Conservation (phyloP, 352 stramenopile genomes). For the Globisporangium paroecandrum region DNA sequence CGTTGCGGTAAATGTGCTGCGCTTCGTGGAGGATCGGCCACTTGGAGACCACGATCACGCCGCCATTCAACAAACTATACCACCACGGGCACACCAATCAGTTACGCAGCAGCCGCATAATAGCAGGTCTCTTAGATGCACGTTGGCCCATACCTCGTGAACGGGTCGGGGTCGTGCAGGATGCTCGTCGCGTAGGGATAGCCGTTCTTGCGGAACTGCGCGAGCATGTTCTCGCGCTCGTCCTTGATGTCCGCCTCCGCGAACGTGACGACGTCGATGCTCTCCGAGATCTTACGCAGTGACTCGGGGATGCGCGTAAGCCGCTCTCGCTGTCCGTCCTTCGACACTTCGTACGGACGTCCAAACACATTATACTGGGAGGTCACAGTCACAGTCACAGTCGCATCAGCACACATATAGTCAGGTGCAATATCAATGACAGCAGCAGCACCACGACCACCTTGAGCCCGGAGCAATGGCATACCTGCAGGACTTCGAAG, state of each 20-base stretch:
- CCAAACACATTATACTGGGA: constrained; percentile 84
- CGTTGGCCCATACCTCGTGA: constrained; percentile 44
- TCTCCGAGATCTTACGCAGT: constrained; percentile 33
- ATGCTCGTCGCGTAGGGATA: constrained; percentile 68
- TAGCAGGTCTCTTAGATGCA: neutral
- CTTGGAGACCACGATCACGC: constrained; percentile 77
- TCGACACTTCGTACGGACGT: constrained; percentile 60
- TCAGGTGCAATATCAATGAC: neutral
- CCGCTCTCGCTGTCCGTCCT: constrained; percentile 66
- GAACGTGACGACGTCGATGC: constrained; percentile 79
- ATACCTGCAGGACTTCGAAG: constrained; percentile 62
- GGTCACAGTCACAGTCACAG: neutral
- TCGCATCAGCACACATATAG: neutral
- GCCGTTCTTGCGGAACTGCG: constrained; percentile 45
- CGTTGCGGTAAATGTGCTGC: constrained; percentile 73
- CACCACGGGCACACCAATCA: neutral
- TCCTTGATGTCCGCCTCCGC: constrained; percentile 53
- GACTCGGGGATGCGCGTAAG: constrained; percentile 57
- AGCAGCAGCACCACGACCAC: neutral
- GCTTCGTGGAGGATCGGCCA: constrained; percentile 77
- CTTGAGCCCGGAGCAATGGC: neutral
- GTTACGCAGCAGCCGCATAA: neutral
- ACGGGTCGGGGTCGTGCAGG: constrained; percentile 73
- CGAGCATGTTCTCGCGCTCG: constrained; percentile 60
- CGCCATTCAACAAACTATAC: constrained; percentile 64